Percentiles rank a stretch among this genome's conserved stretches.
Evolutionary conservation across 805 yeast species (phyloP).

Genomic region (Yamadazyma endophytica): DNA sequence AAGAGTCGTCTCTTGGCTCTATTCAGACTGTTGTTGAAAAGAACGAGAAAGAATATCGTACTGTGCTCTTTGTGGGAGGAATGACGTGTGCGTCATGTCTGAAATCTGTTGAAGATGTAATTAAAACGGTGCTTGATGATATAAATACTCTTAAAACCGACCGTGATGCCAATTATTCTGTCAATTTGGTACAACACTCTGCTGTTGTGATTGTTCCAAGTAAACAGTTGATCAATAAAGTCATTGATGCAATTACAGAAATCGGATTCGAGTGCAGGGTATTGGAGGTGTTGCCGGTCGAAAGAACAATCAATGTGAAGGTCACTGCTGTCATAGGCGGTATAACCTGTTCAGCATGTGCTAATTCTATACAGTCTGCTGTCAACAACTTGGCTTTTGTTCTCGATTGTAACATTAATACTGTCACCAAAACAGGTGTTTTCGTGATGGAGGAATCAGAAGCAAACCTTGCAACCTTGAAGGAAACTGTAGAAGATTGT

Average conservation of each 20-base stretch:
- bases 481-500: conserved; percentile 54
- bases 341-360: conserved; percentile 72
- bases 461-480: conserved; percentile 35
- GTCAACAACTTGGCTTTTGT: conserved; percentile 49
- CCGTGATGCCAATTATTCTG: conserved; percentile 39
- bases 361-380: conserved; percentile 48
- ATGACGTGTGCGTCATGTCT: conserved; percentile 42
- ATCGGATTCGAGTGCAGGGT: conserved; percentile 45
- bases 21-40: conserved; percentile 24
- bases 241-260: conserved; percentile 23
- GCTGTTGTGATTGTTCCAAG: conserved; percentile 52
- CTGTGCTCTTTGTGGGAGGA: conserved; percentile 49
- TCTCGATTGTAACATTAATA: conserved; percentile 48
- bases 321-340: conserved; percentile 66
- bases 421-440: conserved; percentile 59
- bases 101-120: conserved; percentile 23
- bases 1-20: conserved; percentile 11
- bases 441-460: conserved; percentile 49
- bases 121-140: conserved; percentile 16
- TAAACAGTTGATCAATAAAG: conserved; percentile 39
- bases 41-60: conserved; percentile 32
- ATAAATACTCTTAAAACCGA: conserved; percentile 8
- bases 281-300: conserved; percentile 57
- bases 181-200: conserved; percentile 49
- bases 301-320: conserved; percentile 43